phyloP scores from a whole-genome alignment of 352 stramenopile species.

The Plasmopara viticola region DNA sequence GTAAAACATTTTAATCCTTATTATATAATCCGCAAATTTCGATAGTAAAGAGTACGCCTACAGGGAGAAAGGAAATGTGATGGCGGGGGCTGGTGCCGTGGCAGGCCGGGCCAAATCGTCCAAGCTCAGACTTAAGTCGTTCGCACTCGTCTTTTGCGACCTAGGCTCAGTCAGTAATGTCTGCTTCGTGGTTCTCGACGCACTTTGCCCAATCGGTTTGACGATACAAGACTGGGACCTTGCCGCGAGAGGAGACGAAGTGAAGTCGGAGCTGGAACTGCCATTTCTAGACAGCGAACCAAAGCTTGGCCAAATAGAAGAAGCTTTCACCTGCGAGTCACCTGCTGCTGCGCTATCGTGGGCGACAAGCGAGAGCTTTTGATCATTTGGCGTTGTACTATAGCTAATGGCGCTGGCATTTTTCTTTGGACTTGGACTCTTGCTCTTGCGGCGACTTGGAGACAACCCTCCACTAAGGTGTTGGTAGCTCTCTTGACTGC shows the following conservation, averaged over 20 bases:
- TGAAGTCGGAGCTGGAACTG: conserved; percentile 6
- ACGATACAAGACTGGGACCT: conserved; percentile 36
- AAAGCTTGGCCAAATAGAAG: conserved; percentile 15
- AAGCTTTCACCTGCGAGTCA: conserved; percentile 1
- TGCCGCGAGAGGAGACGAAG: conserved; percentile 18
- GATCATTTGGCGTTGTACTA: conserved; percentile 3
- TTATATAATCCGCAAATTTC: not conserved
- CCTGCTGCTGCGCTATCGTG: not conserved
- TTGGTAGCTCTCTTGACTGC: conserved; percentile 34
- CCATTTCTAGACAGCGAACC: conserved; percentile 9
- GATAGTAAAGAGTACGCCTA: not conserved
- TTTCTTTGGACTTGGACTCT: conserved; percentile 23
- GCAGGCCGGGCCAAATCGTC: conserved; percentile 18
- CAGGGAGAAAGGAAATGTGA: conserved; percentile 6
- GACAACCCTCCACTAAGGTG: conserved; percentile 17
- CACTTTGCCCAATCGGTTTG: conserved; percentile 25
- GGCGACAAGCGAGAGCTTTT: conserved; percentile 4
- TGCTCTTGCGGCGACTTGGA: conserved; percentile 18
- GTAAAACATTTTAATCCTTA: not conserved
- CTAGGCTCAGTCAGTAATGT: conserved; percentile 5
- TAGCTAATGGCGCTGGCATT: conserved; percentile 5
- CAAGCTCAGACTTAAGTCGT: conserved; percentile 14
- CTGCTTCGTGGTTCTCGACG: conserved; percentile 4
- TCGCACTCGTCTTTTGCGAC: conserved; percentile 3
- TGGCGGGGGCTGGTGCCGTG: conserved; percentile 6